Evolutionary conservation across 108 stramenopile species (phyloP).

Genomic region (Conticribra guillardii): DNA sequence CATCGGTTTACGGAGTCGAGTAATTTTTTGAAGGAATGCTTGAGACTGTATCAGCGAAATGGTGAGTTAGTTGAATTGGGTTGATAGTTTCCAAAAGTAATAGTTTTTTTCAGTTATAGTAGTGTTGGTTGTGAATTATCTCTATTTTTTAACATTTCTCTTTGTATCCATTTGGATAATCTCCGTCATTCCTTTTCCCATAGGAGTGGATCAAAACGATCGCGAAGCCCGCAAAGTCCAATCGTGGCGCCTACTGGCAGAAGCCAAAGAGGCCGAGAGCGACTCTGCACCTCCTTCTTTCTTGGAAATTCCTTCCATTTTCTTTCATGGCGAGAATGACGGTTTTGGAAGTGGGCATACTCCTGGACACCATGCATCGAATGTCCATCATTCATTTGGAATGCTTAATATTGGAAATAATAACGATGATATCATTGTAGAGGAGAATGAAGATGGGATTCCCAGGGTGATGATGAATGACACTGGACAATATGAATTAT

Average conservation of each 20-base stretch:
- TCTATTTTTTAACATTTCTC: neutral
- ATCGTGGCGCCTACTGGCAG: constrained; percentile 36
- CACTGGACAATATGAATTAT: constrained; percentile 19
- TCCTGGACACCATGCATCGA: no score
- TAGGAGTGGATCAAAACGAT: constrained; percentile 32
- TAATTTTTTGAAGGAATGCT: constrained; percentile 44
- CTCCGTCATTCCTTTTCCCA: neutral
- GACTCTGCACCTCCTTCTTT: constrained; percentile 30
- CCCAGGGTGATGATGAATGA: neutral
- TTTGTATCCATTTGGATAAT: neutral
- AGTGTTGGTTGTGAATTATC: neutral
- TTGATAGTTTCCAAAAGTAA: no score
- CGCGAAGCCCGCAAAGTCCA: constrained; percentile 38
- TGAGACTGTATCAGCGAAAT: constrained; percentile 40
- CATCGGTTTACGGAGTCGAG: constrained; percentile 29
- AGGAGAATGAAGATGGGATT: neutral
- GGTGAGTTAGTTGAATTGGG: no score
- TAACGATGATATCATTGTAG: neutral
- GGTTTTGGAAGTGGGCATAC: neutral
- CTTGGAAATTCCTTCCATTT: constrained; percentile 39
- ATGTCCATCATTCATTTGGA: neutral
- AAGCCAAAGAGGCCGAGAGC: constrained; percentile 31
- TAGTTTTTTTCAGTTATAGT: neutral
- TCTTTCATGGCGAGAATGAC: constrained; percentile 18
- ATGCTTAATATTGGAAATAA: neutral